A percentile compares a stretch with the other conserved stretches of the same genome.
Evolutionary conservation across 768 basidiomycete genomes (phyloP).

Genomic region (Hypsizygus marmoreus): DNA sequence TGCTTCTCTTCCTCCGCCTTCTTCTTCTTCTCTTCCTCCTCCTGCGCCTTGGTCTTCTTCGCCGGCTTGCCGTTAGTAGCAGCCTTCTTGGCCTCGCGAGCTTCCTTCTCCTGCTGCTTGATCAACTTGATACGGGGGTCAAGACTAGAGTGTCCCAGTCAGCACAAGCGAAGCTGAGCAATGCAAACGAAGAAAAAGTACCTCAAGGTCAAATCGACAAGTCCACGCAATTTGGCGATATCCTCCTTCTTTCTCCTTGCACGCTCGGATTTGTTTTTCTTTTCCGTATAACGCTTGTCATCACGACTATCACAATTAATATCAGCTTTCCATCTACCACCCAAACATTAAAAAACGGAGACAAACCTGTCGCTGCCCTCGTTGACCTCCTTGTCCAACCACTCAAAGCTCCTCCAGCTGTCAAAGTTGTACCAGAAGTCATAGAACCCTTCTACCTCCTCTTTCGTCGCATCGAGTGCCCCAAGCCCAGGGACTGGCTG

Average conservation of each 20-base stretch:
- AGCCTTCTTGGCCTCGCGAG: constrained; percentile 86
- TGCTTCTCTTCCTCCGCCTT: constrained; percentile 71
- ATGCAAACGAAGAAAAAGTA: constrained; percentile 15
- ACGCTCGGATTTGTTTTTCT: constrained; percentile 99
- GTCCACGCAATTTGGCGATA: constrained; percentile 79
- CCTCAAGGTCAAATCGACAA: constrained; percentile 85
- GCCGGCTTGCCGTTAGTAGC: constrained; percentile 48
- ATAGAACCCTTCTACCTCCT: constrained; percentile 90
- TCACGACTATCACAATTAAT: constrained; percentile 71
- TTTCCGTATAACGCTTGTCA: constrained; percentile 98
- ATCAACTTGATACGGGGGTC: constrained; percentile 98
- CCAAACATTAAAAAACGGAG: neutral
- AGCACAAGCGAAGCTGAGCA: neutral
- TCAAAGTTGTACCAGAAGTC: constrained; percentile 99
- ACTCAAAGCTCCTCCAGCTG: constrained; percentile 97
- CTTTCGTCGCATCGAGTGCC: constrained; percentile 66
- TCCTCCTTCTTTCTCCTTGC: constrained; percentile 97
- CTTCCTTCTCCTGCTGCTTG: constrained; percentile 95
- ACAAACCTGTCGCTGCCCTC: constrained; percentile 93
- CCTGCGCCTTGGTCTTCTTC: constrained; percentile 74
- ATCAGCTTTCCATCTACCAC: neutral
- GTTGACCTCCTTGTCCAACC: constrained; percentile 97
- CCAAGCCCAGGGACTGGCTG: constrained; percentile 88
- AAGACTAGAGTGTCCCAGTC: constrained; percentile 31
- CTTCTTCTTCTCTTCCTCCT: constrained; percentile 73